Conservation (phyloP, 2,329 filamentous ascomycete genomes). For the Raffaelea ambrosiae region DNA sequence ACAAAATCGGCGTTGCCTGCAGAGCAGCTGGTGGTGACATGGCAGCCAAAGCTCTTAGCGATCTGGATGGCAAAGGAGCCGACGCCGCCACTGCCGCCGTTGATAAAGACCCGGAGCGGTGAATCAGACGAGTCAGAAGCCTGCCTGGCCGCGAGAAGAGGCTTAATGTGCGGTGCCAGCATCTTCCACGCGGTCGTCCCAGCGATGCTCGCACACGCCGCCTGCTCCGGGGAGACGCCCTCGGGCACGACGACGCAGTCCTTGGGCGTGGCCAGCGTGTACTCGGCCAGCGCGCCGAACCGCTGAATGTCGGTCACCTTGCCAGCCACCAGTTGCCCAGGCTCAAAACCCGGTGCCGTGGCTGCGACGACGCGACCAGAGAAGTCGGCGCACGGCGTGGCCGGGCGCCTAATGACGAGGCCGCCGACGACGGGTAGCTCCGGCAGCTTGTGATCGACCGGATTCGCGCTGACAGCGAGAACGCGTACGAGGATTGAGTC, state of each 20-base stretch:
- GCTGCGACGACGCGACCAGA: constrained; percentile 35
- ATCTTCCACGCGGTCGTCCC: constrained; percentile 16
- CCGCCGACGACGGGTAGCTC: constrained; percentile 30
- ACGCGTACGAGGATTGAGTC: constrained; percentile 34
- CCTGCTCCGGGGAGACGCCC: constrained; percentile 12
- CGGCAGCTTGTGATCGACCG: constrained; percentile 40
- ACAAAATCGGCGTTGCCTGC: constrained; percentile 24
- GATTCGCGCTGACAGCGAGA: constrained; percentile 34
- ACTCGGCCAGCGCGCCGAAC: constrained; percentile 14
- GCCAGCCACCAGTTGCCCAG: constrained; percentile 15
- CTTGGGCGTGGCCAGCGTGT: constrained; percentile 6
- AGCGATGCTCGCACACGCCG: constrained; percentile 15
- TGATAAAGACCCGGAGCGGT: constrained; percentile 20
- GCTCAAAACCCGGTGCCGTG: constrained; percentile 3
- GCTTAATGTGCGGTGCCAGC: constrained; percentile 12
- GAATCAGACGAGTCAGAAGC: background rate
- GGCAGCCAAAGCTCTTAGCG: constrained; percentile 22
- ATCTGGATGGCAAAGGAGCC: constrained; percentile 29
- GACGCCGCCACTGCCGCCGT: constrained; percentile 27
- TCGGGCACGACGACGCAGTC: constrained; percentile 9
- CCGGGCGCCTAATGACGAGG: constrained; percentile 27
- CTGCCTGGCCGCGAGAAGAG: too few relatives aligned
- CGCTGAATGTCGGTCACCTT: constrained; percentile 1
- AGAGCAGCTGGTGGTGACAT: constrained; percentile 27
- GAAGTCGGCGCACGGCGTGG: constrained; percentile 41